Evolutionary conservation across 345 rosid species (phyloP), one percentile per base, ranked within the genome.

Genomic region (Lagerstroemia speciosa): DNA sequence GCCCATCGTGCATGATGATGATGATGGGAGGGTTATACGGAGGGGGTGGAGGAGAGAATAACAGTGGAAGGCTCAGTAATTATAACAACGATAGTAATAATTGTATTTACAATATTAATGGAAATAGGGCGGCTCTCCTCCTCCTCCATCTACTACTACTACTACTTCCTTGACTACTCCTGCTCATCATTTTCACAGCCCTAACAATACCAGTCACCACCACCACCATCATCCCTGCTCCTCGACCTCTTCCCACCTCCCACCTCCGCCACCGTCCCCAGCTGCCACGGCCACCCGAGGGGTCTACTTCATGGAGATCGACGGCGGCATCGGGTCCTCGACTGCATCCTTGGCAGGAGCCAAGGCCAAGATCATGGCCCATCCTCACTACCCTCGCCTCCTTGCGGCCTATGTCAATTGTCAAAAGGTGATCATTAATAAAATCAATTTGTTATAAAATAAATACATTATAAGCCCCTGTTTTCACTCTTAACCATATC

Each of bases 371-470:
- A 95, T 95, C 88, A 87, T 92, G 97, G 84, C 94, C 75, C 99
- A 95, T 83, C 99, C 99, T 79, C 88, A 86, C 89, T 95, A 85
- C 77, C 92, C 80, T 65, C 92, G 97, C 36, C 99, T 95, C 75
- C 78, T 95, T 77, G 84, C 89, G n/a, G 92, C 99, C 48, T 95
- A 90, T 80, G 87, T 77, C 76, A 95, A 75, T 72, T 95, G 99
- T 66, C 99, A 95, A 74, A 95, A 95, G 99, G 99, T 95, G 78
- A 46, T n/a, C 14, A 24, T 11, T n/a, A 27, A 10, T 52, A 36
- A 36, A 36, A 3, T 36, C 5, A 36, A 8, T 36, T 36, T n/a
- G n/a, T n/a, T n/a, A n/a, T n/a, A 48, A 20, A 20, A 5, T 52
- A 0, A 20, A 9, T 20, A 52, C 1, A 1, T 22, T 41, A 41